phyloP scores from a whole-genome alignment of 2,329 filamentous ascomycete genomes.

The Talaromyces sp. region DNA sequence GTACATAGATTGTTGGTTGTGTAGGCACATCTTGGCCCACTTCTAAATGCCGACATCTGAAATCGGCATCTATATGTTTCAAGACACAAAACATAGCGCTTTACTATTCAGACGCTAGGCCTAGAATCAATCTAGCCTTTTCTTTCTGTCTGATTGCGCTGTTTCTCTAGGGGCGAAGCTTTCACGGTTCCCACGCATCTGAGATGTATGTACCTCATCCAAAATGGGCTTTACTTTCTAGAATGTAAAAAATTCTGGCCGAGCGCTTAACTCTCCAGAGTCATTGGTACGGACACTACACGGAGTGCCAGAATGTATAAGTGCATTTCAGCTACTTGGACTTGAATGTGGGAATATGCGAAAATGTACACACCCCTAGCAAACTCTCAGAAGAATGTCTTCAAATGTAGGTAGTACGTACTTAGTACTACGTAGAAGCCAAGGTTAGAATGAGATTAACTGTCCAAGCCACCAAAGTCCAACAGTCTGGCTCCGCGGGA shows the following conservation, averaged over 20 bases:
- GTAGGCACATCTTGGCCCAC: no score
- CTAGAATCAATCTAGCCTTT: neutral
- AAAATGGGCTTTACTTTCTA: neutral
- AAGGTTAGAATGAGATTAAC: neutral
- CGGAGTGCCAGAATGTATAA: neutral
- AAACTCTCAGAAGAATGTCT: neutral
- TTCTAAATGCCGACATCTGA: neutral
- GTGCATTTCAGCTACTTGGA: neutral
- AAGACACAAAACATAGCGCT: neutral
- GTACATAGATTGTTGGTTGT: neutral
- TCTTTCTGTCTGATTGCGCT: neutral
- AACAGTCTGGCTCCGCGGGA: neutral
- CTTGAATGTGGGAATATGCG: neutral
- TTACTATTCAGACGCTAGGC: neutral
- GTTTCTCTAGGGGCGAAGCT: no score
- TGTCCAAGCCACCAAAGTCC: constrained; percentile 1
- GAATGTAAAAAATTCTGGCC: neutral
- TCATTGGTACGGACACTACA: neutral
- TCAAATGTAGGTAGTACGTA: neutral
- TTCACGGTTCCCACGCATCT: neutral
- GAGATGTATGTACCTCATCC: neutral
- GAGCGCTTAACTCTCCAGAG: neutral
- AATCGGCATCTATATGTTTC: neutral
- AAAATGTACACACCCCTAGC: neutral
- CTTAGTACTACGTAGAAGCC: no score